Evolutionary conservation across 768 basidiomycete species (phyloP), one percentile per base, ranked within the genome.

Genomic region (Trametes gibbosa): DNA sequence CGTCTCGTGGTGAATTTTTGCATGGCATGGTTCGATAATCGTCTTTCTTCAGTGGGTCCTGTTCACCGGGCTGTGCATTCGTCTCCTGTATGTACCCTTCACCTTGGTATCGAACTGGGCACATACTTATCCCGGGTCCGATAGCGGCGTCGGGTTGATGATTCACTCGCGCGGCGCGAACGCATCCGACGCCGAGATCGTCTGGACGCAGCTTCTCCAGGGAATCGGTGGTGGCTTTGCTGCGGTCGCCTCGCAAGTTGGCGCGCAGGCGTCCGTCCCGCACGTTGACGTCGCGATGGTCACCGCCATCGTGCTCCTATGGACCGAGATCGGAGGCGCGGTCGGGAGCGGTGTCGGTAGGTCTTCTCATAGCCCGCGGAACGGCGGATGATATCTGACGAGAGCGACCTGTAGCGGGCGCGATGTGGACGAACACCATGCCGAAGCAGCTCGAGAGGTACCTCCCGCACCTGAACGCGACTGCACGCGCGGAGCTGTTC

Each of bases 351-450:
- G 79, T 7, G 72, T 76, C 59, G 68, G 70, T 66, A 34, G 27
- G 64, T 63, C 13, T n/a, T 14, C n/a, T 34, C 2, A 17, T 5
- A n/a, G 16, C 5, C 3, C 25, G 13, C 1, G 27, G 77, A 83
- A 53, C 56, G 59, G 27, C 56, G 59, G 14, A 61, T 65, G 40
- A 35, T 32, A 8, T 29, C 53, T 77, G 62, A 19, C 54, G 80
- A 13, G 23, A 3, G 50, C n/a, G n/a, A 5, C 10, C 29, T 32
- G 29, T 52, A 63, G 86, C 85, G 14, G 84, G 84, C 5, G 81
- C 81, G 35, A 81, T 87, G 59, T 87, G 85, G 84, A 79, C 81
- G 2, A 79, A 79, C 64, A 72, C 77, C 39, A 90, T 91, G 87
- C 90, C 90, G 12, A 67, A 52, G 0, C 79, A 82, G 49, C 79